These are phyloP conservation scores for Magnolia kwangsiensis DNA, from an alignment of 164 flowering plant species.

Conservation along the genomic window DNA sequence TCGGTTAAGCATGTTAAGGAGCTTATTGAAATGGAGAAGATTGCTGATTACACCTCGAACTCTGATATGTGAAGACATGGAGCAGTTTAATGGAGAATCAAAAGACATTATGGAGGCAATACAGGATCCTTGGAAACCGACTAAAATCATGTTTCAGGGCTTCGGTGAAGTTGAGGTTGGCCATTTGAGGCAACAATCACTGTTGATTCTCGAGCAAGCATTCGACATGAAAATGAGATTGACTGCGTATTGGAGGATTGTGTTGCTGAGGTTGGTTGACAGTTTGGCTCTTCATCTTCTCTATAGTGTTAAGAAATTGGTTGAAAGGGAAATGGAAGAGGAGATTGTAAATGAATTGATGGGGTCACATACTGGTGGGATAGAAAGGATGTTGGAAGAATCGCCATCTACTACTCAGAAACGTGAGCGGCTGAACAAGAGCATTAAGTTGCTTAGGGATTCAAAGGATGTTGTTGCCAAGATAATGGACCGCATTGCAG, in stretches of 20 bases:
- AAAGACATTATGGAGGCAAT: conserved; percentile 2
- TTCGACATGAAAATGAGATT: conserved; percentile 37
- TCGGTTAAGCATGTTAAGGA: conserved; percentile 21
- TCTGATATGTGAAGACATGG: conserved; percentile 25
- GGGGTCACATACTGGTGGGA: conserved; percentile 20
- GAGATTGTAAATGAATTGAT: conserved; percentile 28
- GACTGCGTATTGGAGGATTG: conserved; percentile 34
- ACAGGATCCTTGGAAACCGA: background rate
- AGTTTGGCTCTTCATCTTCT: conserved; percentile 20
- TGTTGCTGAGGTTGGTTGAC: conserved; percentile 27
- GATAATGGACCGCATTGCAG: conserved; percentile 11
- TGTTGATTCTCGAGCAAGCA: conserved; percentile 16
- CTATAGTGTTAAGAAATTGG: conserved; percentile 8
- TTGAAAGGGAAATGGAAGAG: conserved; percentile 17
- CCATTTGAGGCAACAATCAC: background rate
- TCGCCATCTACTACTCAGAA: conserved; percentile 19
- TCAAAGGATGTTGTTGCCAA: conserved; percentile 9
- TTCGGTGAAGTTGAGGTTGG: no score
- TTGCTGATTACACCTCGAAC: conserved; percentile 31
- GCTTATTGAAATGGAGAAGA: conserved; percentile 33
- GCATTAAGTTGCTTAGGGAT: conserved; percentile 24
- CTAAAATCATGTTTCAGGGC: background rate
- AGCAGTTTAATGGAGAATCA: conserved; percentile 17
- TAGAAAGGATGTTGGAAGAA: conserved; percentile 30
- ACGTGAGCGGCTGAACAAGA: conserved; percentile 23